A percentile compares a stretch with the other conserved stretches of the same genome.
phyloP scores from a whole-genome alignment of 768 basidiomycete genomes.

The Holtermannia corniformis region DNA sequence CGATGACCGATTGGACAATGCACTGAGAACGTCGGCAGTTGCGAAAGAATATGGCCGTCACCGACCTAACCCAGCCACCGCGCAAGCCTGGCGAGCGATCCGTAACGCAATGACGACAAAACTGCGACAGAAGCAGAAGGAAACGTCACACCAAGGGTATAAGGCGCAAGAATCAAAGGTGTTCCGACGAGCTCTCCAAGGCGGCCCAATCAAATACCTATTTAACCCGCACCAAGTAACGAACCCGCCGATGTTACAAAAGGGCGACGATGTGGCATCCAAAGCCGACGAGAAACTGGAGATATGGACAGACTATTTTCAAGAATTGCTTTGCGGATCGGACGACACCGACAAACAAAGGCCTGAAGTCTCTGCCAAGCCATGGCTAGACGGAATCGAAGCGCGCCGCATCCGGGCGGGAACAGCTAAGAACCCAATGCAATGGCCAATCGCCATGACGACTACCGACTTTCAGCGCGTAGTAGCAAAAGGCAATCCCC shows the following conservation, averaged over 20 bases:
- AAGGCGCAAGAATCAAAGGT: too few species aligned
- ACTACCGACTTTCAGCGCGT: not conserved
- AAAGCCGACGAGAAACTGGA: not conserved
- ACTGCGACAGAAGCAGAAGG: not conserved
- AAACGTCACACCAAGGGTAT: too few species aligned
- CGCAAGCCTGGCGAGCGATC: not conserved
- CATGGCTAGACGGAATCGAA: not conserved
- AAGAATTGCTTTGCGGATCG: not conserved
- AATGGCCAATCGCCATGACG: conserved; percentile 4
- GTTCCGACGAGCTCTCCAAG: not conserved
- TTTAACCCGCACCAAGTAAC: conserved; percentile 5
- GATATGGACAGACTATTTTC: not conserved
- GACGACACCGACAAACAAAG: not conserved
- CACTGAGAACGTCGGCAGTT: too few species aligned
- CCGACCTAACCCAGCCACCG: too few species aligned
- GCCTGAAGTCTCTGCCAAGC: not conserved
- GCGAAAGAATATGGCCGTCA: not conserved
- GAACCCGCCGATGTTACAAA: conserved; percentile 4
- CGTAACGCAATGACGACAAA: not conserved
- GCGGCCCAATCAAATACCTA: conserved; percentile 2
- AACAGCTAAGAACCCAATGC: not conserved
- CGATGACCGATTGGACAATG: too few species aligned
- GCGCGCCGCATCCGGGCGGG: not conserved
- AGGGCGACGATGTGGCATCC: not conserved
- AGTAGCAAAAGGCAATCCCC: conserved; percentile 4